Evolutionary conservation across 352 stramenopile genomes (phyloP), one percentile per base, ranked within the genome.

Genomic region (Globisporangium nagaii): DNA sequence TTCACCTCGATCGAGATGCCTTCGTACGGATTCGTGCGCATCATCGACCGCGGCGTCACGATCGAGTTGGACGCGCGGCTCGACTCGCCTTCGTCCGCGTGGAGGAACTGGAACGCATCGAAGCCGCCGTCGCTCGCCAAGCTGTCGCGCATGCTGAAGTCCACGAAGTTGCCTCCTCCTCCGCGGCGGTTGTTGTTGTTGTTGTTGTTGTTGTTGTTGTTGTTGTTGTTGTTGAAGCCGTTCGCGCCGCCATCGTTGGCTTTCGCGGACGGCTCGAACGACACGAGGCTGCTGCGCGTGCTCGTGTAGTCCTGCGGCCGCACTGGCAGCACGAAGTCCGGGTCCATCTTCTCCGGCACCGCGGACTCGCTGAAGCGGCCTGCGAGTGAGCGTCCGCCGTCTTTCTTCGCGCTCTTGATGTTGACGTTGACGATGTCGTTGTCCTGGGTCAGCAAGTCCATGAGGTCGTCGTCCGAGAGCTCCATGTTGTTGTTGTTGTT

Each of bases 91-190:
- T 80, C 60, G 27, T 79, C 66, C 24, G 68, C 62, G 17, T 84
- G 68, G 19, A 82, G 25, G 55, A 81, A 88, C 46, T 84, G 68
- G 31, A 86, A 61, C 32, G 63, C 57, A 13, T 91, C 75, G 32
- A 86, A 73, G 46, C 76, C 80, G 46, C 66, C 82, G 24, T 88
- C 79, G 27, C 70, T 85, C 28, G 79, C 80, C 50, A 68, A 74
- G 68, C 73, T 84, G 47, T 87, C 75, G 13, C 74, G 67, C 19
- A 59, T 39, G 20, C 40, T 42, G n/a, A 56, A 55, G 30, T 62
- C 55, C 37, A 62, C 55, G 40, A 65, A 67, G 15, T 58, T 42
- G 54, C 72, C 60, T 32, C 46, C 54, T 8, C 55, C n/a, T 36
- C 31, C 53, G 15, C 46, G 48, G n/a, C 49, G 19, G 15, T 58